Conservation (phyloP, 768 basidiomycete species). For the Plicaturopsis crispa region DNA sequence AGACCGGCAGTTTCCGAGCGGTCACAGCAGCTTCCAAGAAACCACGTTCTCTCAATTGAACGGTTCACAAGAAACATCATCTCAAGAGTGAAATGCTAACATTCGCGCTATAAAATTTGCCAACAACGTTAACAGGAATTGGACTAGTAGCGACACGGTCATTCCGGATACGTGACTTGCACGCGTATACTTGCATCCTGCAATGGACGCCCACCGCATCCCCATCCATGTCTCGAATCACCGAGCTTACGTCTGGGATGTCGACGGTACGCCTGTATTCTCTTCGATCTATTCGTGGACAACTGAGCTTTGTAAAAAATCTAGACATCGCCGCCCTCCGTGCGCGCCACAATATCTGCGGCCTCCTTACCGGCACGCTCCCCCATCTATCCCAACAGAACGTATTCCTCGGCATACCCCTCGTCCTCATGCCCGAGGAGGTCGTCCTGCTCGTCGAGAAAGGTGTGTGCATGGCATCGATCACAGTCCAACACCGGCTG, state of each 20-base stretch:
- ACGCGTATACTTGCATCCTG: conserved; percentile 1
- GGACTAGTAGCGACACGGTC: too few relatives aligned
- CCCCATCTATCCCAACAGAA: conserved; percentile 96
- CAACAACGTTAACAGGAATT: too few relatives aligned
- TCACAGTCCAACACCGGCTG: background rate
- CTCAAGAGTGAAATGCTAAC: too few relatives aligned
- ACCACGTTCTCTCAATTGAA: too few relatives aligned
- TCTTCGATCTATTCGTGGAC: background rate
- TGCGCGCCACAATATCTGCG: conserved; percentile 74
- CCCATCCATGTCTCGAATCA: conserved; percentile 69
- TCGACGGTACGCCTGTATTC: conserved; percentile 49
- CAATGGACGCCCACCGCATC: conserved; percentile 26
- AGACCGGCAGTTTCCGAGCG: too few relatives aligned
- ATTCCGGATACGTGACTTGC: too few relatives aligned
- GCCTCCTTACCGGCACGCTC: conserved; percentile 82
- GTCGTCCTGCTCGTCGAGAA: conserved; percentile 81
- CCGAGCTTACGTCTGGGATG: conserved; percentile 83
- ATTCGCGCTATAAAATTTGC: too few relatives aligned
- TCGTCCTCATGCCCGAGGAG: conserved; percentile 87
- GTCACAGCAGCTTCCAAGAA: too few relatives aligned
- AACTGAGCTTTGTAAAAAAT: conserved; percentile 7
- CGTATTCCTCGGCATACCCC: conserved; percentile 88
- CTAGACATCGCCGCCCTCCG: conserved; percentile 79
- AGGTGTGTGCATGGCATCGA: too few relatives aligned
- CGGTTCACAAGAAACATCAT: too few relatives aligned